Evolutionary conservation across 805 yeast genomes (phyloP), one percentile per base, ranked within the genome.

Genomic region (Metahyphopichia silvanorum): DNA sequence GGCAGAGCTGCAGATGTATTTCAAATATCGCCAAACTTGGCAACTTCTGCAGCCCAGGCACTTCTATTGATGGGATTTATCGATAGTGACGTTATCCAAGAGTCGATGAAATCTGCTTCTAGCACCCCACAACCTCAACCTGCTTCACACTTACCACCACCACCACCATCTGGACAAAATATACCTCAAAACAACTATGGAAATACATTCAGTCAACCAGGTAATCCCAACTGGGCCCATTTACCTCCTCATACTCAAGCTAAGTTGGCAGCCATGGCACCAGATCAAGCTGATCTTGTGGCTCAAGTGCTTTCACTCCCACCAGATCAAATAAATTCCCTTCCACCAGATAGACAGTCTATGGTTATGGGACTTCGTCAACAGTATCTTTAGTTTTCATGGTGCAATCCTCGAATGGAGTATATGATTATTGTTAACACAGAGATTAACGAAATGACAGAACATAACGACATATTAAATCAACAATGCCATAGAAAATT

Each of bases 31-130:
- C 79, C 79, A 12, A 58, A 77, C 29, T 59, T 83, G 25, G 82
- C 88, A 3, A 61, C 77, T 2, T 71, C 85, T 1, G 79, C 86
- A 1, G 77, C 89, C 0, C 93, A 84, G 51, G 84, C 88, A 2
- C 62, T 84, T 40, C 58, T 84, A 13, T 65, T 82, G 29, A 83
- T 84, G 89, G 94, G 93, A 1, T 69, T 84, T 26, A 76, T 84
- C 15, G 85, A 82, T 51, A 66, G 71, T 23, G 78, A 76, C 27
- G 82, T 80, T n/a, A 76, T 83, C n/a, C 68, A 69, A 21, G 75
- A 77, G 39, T 76, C 85, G 4, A 53, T 67, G 61, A 60, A 57
- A 21, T 40, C 63, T 2, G 56, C 53, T 2, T 33, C 49, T 2
- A 30, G 37, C 7, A 27, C 48, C 6, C 34, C 47, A 8, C 36